phyloP scores from a whole-genome alignment of 257 asterid genomes.

The Ophiorrhiza pumila region DNA sequence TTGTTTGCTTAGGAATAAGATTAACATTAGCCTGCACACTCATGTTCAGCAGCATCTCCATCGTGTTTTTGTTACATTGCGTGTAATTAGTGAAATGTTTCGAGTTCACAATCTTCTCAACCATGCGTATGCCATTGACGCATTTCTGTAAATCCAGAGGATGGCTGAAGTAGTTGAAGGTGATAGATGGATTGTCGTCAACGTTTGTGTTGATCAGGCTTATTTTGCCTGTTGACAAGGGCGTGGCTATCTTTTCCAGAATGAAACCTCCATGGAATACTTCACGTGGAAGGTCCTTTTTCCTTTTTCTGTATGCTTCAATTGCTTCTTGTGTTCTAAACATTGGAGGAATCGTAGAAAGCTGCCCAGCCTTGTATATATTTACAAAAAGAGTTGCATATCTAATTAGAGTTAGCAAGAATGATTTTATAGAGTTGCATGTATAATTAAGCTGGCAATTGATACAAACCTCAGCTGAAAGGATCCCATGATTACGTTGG shows the following conservation, averaged over 20 bases:
- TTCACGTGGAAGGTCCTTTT: slow-evolving; percentile 50
- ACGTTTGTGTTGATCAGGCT: slow-evolving; percentile 54
- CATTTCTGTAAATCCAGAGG: slow-evolving; percentile 64
- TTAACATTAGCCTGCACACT: slow-evolving; percentile 80
- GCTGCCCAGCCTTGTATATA: slow-evolving; percentile 76
- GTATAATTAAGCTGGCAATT: background rate
- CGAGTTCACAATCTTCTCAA: slow-evolving; percentile 63
- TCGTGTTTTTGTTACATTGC: slow-evolving; percentile 35
- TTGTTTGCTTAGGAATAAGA: slow-evolving; percentile 77
- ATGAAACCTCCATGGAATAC: slow-evolving; percentile 67
- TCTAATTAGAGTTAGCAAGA: no score
- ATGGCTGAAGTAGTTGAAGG: slow-evolving; percentile 94
- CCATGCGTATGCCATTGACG: slow-evolving; percentile 66
- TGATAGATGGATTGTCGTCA: slow-evolving; percentile 75
- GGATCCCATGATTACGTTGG: slow-evolving; percentile 68
- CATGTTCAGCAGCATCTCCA: slow-evolving; percentile 69
- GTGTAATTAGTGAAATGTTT: slow-evolving; percentile 53
- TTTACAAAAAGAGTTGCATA: background rate
- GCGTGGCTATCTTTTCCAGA: slow-evolving; percentile 54
- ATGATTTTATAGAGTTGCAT: background rate
- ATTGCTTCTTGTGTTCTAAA: slow-evolving; percentile 51
- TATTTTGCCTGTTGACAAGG: slow-evolving; percentile 51
- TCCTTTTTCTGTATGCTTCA: slow-evolving; percentile 37
- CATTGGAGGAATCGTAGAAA: slow-evolving; percentile 72
- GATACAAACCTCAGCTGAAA: slow-evolving; percentile 81